Conservation (phyloP, 192 early-diverging fungal genomes). For the Jimgerdemannia flammicorona region DNA sequence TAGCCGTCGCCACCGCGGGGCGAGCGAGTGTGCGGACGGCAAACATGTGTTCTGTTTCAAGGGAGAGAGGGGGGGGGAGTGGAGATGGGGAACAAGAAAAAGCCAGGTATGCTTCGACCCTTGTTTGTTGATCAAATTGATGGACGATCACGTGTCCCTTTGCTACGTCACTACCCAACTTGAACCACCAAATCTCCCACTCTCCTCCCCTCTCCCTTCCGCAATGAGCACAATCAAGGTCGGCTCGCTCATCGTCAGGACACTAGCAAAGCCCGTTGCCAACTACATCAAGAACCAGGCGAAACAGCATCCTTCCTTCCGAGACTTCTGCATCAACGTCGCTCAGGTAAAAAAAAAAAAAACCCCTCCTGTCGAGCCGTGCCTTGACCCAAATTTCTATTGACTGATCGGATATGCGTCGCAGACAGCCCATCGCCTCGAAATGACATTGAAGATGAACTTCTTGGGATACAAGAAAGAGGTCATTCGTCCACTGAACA, state of each 20-base stretch:
- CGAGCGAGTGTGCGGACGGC: conserved; percentile 34
- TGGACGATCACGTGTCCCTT: background rate
- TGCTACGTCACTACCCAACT: background rate
- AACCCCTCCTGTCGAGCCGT: conserved; percentile 49
- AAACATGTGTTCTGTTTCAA: conserved; percentile 11
- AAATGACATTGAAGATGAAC: conserved; percentile 81
- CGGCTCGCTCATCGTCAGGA: conserved; percentile 9
- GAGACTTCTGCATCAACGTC: conserved; percentile 67
- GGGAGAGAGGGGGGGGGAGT: background rate
- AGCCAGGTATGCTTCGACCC: background rate
- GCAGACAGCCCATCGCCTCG: conserved; percentile 49
- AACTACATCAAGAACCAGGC: conserved; percentile 35
- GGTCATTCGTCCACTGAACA: conserved; percentile 73
- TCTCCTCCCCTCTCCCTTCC: background rate
- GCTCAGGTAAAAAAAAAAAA: conserved; percentile 52
- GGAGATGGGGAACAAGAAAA: background rate
- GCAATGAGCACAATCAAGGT: background rate
- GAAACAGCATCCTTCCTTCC: conserved; percentile 53
- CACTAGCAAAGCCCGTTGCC: conserved; percentile 37
- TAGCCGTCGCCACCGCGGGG: conserved; percentile 21
- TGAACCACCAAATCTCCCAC: background rate
- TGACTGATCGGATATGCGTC: background rate
- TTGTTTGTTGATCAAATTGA: background rate
- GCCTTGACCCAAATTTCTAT: background rate
- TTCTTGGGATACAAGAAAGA: conserved; percentile 75